A percentile compares a stretch with the other conserved stretches of the same genome.
phyloP scores from a whole-genome alignment of 352 stramenopile species.

The Globisporangium recalcitrans region DNA sequence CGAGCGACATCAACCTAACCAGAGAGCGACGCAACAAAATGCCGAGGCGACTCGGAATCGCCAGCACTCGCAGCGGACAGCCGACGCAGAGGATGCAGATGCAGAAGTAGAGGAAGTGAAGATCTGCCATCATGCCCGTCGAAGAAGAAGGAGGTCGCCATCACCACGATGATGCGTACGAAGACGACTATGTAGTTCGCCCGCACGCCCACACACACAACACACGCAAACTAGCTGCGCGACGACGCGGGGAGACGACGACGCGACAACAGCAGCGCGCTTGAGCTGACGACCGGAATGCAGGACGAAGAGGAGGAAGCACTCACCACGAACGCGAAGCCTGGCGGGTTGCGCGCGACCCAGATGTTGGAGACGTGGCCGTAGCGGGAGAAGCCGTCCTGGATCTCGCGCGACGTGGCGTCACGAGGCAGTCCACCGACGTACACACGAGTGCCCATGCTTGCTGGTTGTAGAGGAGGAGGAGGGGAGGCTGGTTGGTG shows the following conservation, averaged over 20 bases:
- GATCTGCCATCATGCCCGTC: constrained; percentile 3
- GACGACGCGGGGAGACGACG: constrained; percentile 2
- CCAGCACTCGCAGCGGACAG: background rate
- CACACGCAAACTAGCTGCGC: constrained; percentile 25
- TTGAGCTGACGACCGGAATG: constrained; percentile 1
- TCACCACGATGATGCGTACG: background rate
- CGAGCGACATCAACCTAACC: background rate
- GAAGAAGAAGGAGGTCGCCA: constrained; percentile 2
- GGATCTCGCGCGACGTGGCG: constrained; percentile 74
- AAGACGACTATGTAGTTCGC: constrained; percentile 6
- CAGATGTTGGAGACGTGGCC: constrained; percentile 85
- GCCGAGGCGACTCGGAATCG: background rate
- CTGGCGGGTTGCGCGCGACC: constrained; percentile 81
- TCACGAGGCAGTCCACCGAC: constrained; percentile 77
- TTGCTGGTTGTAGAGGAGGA: constrained; percentile 13
- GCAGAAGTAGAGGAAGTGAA: constrained; percentile 3
- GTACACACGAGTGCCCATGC: constrained; percentile 79
- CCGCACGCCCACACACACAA: constrained; percentile 10
- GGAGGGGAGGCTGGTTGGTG: constrained; percentile 6
- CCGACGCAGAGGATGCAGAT: background rate
- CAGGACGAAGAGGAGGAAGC: constrained; percentile 15
- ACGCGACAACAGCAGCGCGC: background rate
- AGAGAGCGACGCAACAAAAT: background rate
- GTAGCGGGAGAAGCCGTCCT: constrained; percentile 81
- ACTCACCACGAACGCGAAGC: constrained; percentile 89